phyloP scores from a whole-genome alignment of 768 basidiomycete species.

The Tricholoma matsutake region DNA sequence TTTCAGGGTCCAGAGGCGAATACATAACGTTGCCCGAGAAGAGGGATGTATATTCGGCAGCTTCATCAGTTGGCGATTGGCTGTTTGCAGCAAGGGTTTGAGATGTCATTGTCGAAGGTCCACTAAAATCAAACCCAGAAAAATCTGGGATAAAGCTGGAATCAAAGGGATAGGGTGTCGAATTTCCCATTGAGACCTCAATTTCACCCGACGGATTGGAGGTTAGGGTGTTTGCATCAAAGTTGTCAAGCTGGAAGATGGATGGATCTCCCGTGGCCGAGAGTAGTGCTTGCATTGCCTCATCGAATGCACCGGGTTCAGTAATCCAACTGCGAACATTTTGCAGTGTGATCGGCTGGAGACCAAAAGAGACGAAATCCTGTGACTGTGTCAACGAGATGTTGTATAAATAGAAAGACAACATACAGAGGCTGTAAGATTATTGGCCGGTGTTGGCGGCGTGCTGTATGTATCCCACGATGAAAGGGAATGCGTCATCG shows the following conservation, averaged over 20 bases:
- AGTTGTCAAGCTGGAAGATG: conserved; percentile 33
- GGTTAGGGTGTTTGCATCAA: conserved; percentile 28
- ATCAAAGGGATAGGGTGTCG: conserved; percentile 8
- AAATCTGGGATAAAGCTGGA: neutral
- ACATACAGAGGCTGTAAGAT: neutral
- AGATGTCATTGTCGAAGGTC: neutral
- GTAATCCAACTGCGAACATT: conserved; percentile 9
- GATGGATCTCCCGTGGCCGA: conserved; percentile 29
- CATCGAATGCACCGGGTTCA: conserved; percentile 8
- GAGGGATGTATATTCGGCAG: neutral
- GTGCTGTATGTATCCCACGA: neutral
- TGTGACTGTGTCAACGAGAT: conserved; percentile 5
- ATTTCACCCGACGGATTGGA: conserved; percentile 35
- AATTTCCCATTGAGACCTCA: conserved; percentile 32
- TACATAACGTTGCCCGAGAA: neutral
- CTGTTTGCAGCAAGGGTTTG: neutral
- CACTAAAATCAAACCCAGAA: neutral
- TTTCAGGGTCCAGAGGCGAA: neutral
- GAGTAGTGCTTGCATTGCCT: conserved; percentile 28
- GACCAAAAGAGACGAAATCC: conserved; percentile 21
- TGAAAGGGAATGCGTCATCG: neutral
- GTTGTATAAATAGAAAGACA: neutral
- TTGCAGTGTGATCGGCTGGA: conserved; percentile 11
- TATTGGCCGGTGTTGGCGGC: neutral
- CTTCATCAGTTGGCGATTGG: neutral